Conservation (phyloP, 2,329 filamentous ascomycete genomes). For the Tolypocladium tundrense region DNA sequence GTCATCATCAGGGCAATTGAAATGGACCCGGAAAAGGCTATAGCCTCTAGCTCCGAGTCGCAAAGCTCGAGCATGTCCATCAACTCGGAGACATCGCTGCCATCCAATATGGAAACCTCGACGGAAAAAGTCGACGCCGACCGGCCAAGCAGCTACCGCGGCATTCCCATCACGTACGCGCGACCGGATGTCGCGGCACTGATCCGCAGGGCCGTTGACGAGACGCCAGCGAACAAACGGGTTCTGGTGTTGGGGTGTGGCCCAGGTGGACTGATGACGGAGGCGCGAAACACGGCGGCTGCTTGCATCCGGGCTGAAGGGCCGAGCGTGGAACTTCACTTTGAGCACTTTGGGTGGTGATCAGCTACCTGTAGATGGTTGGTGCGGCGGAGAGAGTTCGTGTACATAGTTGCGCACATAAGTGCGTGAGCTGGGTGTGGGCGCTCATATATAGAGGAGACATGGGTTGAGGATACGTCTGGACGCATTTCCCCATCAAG, state of each 20-base stretch:
- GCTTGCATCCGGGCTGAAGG: conserved; percentile 27
- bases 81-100: conserved; percentile 8
- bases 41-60: background rate
- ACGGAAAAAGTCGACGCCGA: background rate
- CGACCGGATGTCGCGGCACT: conserved; percentile 27
- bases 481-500: background rate
- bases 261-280: conserved; percentile 29
- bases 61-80: conserved; percentile 1
- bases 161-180: conserved; percentile 16
- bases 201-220: conserved; percentile 20
- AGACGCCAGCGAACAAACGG: conserved; percentile 16
- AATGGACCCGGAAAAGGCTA: conserved; percentile 4
- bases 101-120: conserved; percentile 9
- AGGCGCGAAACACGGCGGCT: conserved; percentile 30
- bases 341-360: conserved; percentile 36
- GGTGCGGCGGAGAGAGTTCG: background rate
- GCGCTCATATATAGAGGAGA: background rate
- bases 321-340: conserved; percentile 36
- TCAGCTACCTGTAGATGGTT: background rate
- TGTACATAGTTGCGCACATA: background rate
- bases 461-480: background rate
- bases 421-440: background rate
- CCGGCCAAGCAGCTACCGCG: conserved; percentile 1
- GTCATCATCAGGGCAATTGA: background rate
- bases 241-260: conserved; percentile 37